Percentiles rank a stretch among this genome's conserved stretches.
Conservation (phyloP, 306 rosid genomes). For the Quercus bicolor region DNA sequence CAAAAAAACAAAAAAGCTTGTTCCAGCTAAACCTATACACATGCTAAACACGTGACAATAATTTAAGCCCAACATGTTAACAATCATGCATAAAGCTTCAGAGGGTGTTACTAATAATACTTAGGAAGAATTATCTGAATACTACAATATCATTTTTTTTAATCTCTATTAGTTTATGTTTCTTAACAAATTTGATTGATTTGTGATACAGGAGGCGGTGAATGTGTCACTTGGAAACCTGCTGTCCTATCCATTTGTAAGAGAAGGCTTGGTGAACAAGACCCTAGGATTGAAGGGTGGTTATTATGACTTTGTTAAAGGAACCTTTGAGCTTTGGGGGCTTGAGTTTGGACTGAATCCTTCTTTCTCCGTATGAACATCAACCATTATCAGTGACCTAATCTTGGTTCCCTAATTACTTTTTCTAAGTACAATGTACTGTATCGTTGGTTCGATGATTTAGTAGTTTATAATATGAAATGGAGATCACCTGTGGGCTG, state of each 20-base stretch:
- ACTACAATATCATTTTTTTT: no score
- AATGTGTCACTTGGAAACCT: slow-evolving; percentile 76
- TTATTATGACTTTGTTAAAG: slow-evolving; percentile 82
- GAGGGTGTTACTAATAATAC: no score
- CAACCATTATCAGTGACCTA: slow-evolving; percentile 44
- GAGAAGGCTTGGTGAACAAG: slow-evolving; percentile 82
- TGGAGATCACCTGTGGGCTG: slow-evolving; percentile 29
- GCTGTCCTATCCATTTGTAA: slow-evolving; percentile 89
- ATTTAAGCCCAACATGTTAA: background rate
- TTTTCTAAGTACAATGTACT: slow-evolving; percentile 41
- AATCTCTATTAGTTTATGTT: no score
- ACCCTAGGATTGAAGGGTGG: slow-evolving; percentile 82
- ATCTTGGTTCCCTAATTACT: slow-evolving; percentile 43
- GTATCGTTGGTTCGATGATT: slow-evolving; percentile 26
- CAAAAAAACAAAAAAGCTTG: background rate
- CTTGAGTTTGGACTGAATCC: slow-evolving; percentile 74
- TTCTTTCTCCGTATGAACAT: slow-evolving; percentile 82
- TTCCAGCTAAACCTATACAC: no score
- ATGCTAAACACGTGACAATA: no score
- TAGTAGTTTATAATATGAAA: slow-evolving; percentile 27
- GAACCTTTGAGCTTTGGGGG: slow-evolving; percentile 86
- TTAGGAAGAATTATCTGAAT: no score
- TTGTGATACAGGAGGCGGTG: slow-evolving; percentile 81
- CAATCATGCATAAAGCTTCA: background rate
- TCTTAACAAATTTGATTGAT: background rate